These are phyloP conservation scores for Phaeosphaeria sp. DNA, from an alignment of 2,329 filamentous ascomycete species.

Conservation along the genomic window DNA sequence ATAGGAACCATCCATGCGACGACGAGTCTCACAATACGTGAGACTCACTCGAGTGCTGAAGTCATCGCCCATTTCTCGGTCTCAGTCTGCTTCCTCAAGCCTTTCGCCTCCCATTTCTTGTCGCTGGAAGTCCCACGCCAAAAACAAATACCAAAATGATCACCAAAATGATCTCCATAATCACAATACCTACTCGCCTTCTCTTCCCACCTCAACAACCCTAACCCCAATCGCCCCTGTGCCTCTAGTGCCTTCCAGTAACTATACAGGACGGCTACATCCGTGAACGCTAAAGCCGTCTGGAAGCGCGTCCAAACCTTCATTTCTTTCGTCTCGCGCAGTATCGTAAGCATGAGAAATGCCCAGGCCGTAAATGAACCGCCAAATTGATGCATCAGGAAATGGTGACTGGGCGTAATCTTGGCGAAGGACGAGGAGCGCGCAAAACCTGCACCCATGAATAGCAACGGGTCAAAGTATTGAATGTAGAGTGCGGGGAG, in stretches of 20 bases:
- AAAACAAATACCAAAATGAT: constrained; percentile 5
- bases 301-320: constrained; percentile 9
- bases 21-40: not conserved
- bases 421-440: not conserved
- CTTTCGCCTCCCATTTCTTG: not conserved
- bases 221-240: constrained; percentile 5
- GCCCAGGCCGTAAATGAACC: constrained; percentile 6
- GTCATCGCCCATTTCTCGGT: not conserved
- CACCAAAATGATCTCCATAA: constrained; percentile 1
- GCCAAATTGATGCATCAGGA: constrained; percentile 10
- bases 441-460: constrained; percentile 6
- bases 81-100: not conserved
- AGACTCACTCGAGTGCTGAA: not conserved
- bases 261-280: constrained; percentile 7
- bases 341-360: constrained; percentile 6
- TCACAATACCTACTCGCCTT: not conserved
- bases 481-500: constrained; percentile 2
- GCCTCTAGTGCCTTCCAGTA: constrained; percentile 6
- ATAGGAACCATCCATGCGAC: not conserved
- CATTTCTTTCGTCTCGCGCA: constrained; percentile 7
- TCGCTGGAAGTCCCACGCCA: not conserved
- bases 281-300: constrained; percentile 5
- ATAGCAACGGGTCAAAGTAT: constrained; percentile 3
- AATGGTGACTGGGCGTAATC: constrained; percentile 9
- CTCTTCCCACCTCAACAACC: constrained; percentile 7